These are phyloP conservation scores for Colletotrichum ledebouriae DNA, from an alignment of 2,329 filamentous ascomycete genomes.

Conservation along the genomic window DNA sequence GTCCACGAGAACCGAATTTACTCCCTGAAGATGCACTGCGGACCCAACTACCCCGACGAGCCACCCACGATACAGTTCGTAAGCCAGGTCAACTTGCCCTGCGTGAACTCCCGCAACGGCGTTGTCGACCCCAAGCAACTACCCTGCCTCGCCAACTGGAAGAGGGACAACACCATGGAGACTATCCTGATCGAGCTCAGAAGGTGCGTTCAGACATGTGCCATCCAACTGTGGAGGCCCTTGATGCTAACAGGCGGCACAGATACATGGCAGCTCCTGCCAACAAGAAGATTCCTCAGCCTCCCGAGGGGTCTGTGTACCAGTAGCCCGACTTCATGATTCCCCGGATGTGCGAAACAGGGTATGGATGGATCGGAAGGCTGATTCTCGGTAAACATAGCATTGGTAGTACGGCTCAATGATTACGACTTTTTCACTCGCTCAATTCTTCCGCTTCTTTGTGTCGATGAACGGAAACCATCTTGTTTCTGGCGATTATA, in stretches of 20 bases:
- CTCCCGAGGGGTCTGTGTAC: slow-evolving; percentile 81
- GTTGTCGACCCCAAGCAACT: slow-evolving; percentile 87
- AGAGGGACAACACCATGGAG: slow-evolving; percentile 94
- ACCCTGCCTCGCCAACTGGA: slow-evolving; percentile 90
- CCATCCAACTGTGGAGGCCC: background rate
- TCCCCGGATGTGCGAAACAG: slow-evolving; percentile 25
- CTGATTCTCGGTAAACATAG: slow-evolving; percentile 31
- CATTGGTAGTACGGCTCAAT: slow-evolving; percentile 40
- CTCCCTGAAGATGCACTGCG: slow-evolving; percentile 96
- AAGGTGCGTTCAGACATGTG: slow-evolving; percentile 64
- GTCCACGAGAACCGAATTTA: slow-evolving; percentile 99
- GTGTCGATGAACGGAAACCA: background rate
- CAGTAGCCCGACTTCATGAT: slow-evolving; percentile 35
- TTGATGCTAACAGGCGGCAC: slow-evolving; percentile 37
- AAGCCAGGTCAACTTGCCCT: slow-evolving; percentile 96
- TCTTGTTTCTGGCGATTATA: background rate
- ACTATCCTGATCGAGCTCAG: slow-evolving; percentile 89
- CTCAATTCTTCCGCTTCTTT: background rate
- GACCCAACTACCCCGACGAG: slow-evolving; percentile 86
- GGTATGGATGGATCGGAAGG: slow-evolving; percentile 15
- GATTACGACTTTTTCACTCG: slow-evolving; percentile 31
- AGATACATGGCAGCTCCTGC: slow-evolving; percentile 93
- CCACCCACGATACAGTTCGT: slow-evolving; percentile 94
- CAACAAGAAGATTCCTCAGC: slow-evolving; percentile 96
- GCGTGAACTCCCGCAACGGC: slow-evolving; percentile 85